phyloP scores from a whole-genome alignment of 768 basidiomycete genomes.

The Naganishia friedmannii region DNA sequence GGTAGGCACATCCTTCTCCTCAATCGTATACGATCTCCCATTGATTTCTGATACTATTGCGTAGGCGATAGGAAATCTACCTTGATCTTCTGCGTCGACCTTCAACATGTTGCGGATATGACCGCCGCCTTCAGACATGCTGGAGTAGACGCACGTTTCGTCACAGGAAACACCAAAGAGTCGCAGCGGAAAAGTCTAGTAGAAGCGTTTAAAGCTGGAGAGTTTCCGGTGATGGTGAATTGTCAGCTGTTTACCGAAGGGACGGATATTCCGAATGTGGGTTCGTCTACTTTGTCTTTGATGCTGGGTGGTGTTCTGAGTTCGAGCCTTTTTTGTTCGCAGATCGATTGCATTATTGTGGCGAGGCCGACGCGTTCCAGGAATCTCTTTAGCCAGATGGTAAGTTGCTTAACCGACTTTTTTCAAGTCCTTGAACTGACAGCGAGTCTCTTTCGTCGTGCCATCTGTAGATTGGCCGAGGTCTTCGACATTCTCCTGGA shows the following conservation, averaged over 20 bases:
- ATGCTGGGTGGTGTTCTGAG: neutral
- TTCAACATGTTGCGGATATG: conserved; percentile 73
- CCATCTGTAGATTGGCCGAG: conserved; percentile 78
- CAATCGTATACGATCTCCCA: neutral
- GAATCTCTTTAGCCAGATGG: conserved; percentile 92
- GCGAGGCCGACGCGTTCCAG: conserved; percentile 83
- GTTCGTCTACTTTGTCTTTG: conserved; percentile 22
- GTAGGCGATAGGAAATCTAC: conserved; percentile 73
- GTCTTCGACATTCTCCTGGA: conserved; percentile 80
- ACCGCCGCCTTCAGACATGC: conserved; percentile 68
- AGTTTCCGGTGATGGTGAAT: conserved; percentile 83
- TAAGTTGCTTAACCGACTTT: conserved; percentile 46
- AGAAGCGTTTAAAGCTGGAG: conserved; percentile 64
- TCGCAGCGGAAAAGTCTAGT: conserved; percentile 66
- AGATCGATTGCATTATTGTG: conserved; percentile 80
- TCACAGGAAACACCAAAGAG: conserved; percentile 68
- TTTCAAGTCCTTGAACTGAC: neutral
- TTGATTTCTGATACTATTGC: neutral
- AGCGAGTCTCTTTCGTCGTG: neutral
- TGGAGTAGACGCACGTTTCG: conserved; percentile 79
- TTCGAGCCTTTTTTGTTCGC: conserved; percentile 20
- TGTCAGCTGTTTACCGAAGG: conserved; percentile 86
- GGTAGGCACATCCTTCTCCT: conserved; percentile 55
- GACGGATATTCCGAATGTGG: conserved; percentile 77
- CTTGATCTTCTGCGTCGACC: conserved; percentile 83